Evolutionary conservation across 2,329 filamentous ascomycete species (phyloP), one percentile per base, ranked within the genome.

Genomic region (Exutisphaerella laricina): DNA sequence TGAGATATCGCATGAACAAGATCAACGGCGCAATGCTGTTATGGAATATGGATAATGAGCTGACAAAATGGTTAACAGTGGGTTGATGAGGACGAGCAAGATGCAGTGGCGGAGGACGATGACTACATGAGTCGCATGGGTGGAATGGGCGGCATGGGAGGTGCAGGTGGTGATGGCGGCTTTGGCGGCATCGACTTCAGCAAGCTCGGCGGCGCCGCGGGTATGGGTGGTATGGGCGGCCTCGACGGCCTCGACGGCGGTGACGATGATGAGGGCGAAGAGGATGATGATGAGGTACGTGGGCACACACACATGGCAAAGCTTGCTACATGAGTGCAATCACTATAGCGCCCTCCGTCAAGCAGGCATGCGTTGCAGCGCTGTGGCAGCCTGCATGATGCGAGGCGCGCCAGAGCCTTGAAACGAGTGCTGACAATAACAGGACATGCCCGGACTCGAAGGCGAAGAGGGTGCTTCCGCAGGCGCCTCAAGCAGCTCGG

Each of bases 11-110:
- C n/a, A n/a, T n/a, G n/a, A 8, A 23, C 3, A 13, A n/a, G 33
- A n/a, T 17, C n/a, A n/a, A n/a, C n/a, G n/a, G n/a, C n/a, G n/a
- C n/a, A n/a, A n/a, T n/a, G n/a, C n/a, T n/a, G n/a, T n/a, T n/a
- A n/a, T n/a, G n/a, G n/a, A n/a, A n/a, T n/a, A n/a, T n/a, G n/a
- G n/a, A n/a, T n/a, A n/a, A n/a, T n/a, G n/a, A 31, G 39, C 46
- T 33, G 21, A 31, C 35, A 14, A 43, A 23, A 29, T 34, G 12
- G 25, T 39, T 43, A 36, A 40, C 28, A 82, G 79, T 96, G 89
- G 89, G 86, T 95, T 61, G 89, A 96, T 58, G 88, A 96, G 79
- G 89, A 98, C 65, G 92, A 98, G 79, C 92, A 98, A 74, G 85
- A 97, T 63, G 88, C 88, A 69, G 83, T 79, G 48, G 74, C 79